Base-by-base conservation (phyloP, 495 filamentous ascomycete species). In the Annulohypoxylon nitens region DNA sequence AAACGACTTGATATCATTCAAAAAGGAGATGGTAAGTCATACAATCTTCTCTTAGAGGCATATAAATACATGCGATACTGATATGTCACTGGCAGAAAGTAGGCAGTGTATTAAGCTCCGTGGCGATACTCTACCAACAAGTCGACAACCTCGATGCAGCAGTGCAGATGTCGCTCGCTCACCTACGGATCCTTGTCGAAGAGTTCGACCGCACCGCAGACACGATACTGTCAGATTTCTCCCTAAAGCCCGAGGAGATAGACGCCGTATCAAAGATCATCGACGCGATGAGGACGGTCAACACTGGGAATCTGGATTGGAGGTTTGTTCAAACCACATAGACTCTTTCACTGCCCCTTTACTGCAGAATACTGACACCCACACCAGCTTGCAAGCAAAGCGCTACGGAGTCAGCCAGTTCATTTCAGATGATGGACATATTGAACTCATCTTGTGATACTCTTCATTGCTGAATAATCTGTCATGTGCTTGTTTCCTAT, bases 231-330 rank as follows among this genome's bases (percentile, higher is more conserved):
- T 73, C 75, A 1, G 66, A 58, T 33, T 57, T 53, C 11, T 20
- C 34, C 26, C 47, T 74, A n/a, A 50, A 51, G 9, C 50, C 60
- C 3, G 36, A 59, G 11, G 75, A 77, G 41, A 34, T 63, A 12
- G 70, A 74, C 6, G 12, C 73, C 7, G 64, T 76, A 64, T 61
- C 70, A 0, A 75, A 65, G 12, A 60, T 64, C 48, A 68, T 76
- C 11, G 60, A 76, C n/a, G 16, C 36, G 0, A 39, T 78, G 14
- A 63, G 70, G 50, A 73, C 64, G 54, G 23, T 76, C 36, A 78
- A 78, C 25, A 76, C 73, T 0, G 76, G 76, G 0, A 78, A 76
- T 36, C 57, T 78, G 4, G 73, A 76, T 18, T 78, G 76, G 76
- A 78, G 76, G 76, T 76, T 30, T 53, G 71, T 58, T 25, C 30